Base-by-base conservation (phyloP, 129 eudicot species). In the Tagetes erecta region DNA sequence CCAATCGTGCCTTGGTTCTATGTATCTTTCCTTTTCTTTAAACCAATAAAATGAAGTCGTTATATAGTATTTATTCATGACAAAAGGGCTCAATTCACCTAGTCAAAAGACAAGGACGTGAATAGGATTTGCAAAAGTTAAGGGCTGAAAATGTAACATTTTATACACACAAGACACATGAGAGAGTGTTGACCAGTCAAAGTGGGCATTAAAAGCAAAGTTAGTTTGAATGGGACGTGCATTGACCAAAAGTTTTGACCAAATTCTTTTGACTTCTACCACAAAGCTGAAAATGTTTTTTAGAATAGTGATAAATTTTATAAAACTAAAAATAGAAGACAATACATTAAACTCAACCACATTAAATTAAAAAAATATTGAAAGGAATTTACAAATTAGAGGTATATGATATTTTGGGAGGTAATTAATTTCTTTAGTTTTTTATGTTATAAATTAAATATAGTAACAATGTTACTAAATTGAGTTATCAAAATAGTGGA, bases 161-260 rank as follows among this genome's bases (percentile, higher is more conserved):
- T 14, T 9, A 1, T 20, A 78, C 63, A 78, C 64, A 53, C 35
- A 20, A 20, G 27, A 79, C 74, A 79, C 82, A 64, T 72, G 84
- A 70, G 52, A 37, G 39, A 79, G 76, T 12, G 78, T 80, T 85
- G 91, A 87, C 91, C 91, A 67, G 94, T 90, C 96, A 87, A 90
- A 86, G 51, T 70, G 56, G 56, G 78, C 84, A 83, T 76, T 85
- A 67, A 83, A 87, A 80, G 89, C 71, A 81, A 75, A 78, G 86
- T 83, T 68, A 79, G 80, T 84, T 82, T 80, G 96, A 86, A 84
- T 42, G 81, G 38, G 91, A 79, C 91, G 71, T 81, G 87, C 81
- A 59, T 81, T 83, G 86, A 84, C 92, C 72, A 68, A 67, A 8
- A 40, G 31, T 78, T 60, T 66, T 72, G 76, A 72, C 72, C 73